Conservation (phyloP, 345 rosid species). For the Psidium guajava region DNA sequence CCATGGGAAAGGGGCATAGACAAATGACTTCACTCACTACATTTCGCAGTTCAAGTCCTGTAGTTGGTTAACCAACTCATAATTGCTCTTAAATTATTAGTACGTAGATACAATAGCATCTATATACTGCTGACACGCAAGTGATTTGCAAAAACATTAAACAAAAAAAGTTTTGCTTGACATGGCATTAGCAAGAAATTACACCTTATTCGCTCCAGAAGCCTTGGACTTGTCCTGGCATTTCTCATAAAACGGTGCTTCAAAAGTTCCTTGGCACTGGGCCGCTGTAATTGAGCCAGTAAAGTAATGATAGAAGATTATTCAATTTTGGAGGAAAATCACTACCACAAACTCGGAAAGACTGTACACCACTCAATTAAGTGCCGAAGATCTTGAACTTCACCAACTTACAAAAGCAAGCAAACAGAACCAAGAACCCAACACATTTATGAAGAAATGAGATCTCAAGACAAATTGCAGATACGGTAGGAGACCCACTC, state of each 20-base stretch:
- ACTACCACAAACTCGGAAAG: not conserved
- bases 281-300: constrained; percentile 54
- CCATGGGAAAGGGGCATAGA: not conserved
- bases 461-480: not conserved
- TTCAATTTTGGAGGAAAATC: not conserved
- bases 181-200: constrained; percentile 3
- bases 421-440: not conserved
- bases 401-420: not conserved
- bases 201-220: constrained; percentile 92
- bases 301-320: not conserved
- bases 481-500: not conserved
- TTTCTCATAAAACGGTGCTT: constrained; percentile 80
- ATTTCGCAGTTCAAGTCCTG: not conserved
- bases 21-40: not conserved
- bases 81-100: not conserved
- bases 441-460: not conserved
- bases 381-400: not conserved
- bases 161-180: not conserved
- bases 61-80: not conserved
- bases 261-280: constrained; percentile 91
- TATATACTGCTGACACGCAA: not conserved
- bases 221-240: constrained; percentile 83
- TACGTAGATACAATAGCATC: not conserved
- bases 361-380: not conserved
- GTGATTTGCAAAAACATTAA: not conserved